Percentiles rank a stretch among this genome's conserved stretches.
phyloP scores from a whole-genome alignment of 2,329 filamentous ascomycete genomes.

The Westerdykella aurantiaca region DNA sequence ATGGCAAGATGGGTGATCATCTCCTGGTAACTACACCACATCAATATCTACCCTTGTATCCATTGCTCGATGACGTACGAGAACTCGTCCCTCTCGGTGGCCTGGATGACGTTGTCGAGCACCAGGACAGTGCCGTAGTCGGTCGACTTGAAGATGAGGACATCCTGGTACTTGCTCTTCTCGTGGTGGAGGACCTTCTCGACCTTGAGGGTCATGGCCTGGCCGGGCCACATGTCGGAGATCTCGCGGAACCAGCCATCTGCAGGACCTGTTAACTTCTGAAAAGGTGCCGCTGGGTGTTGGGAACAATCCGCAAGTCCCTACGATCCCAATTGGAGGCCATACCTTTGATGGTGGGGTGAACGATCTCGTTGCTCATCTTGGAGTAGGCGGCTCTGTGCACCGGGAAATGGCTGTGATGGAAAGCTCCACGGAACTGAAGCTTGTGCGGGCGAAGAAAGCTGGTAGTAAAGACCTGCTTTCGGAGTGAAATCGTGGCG shows the following conservation, averaged over 20 bases:
- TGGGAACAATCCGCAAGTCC: constrained; percentile 5
- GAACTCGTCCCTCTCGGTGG: constrained; percentile 98
- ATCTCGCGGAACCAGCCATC: constrained; percentile 99
- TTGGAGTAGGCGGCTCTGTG: constrained; percentile 24
- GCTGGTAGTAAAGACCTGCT: background rate
- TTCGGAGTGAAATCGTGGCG: constrained; percentile 1
- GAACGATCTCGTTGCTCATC: constrained; percentile 62
- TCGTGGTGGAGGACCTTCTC: constrained; percentile 98
- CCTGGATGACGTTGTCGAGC: constrained; percentile 98
- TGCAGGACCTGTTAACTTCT: constrained; percentile 37
- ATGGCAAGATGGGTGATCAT: constrained; percentile 99
- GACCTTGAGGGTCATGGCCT: constrained; percentile 88
- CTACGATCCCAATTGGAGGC: constrained; percentile 3
- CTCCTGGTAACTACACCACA: constrained; percentile 71
- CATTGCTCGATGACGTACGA: constrained; percentile 49
- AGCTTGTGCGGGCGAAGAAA: background rate
- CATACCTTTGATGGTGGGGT: constrained; percentile 71
- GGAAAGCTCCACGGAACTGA: background rate
- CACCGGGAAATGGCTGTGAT: background rate
- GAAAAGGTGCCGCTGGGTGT: constrained; percentile 4
- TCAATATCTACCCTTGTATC: constrained; percentile 11
- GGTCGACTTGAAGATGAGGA: constrained; percentile 97
- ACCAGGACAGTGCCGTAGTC: constrained; percentile 95
- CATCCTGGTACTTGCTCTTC: constrained; percentile 98
- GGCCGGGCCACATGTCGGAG: constrained; percentile 97